phyloP scores from a whole-genome alignment of 2,329 filamentous ascomycete species.

The Sarocladium brachiariae region DNA sequence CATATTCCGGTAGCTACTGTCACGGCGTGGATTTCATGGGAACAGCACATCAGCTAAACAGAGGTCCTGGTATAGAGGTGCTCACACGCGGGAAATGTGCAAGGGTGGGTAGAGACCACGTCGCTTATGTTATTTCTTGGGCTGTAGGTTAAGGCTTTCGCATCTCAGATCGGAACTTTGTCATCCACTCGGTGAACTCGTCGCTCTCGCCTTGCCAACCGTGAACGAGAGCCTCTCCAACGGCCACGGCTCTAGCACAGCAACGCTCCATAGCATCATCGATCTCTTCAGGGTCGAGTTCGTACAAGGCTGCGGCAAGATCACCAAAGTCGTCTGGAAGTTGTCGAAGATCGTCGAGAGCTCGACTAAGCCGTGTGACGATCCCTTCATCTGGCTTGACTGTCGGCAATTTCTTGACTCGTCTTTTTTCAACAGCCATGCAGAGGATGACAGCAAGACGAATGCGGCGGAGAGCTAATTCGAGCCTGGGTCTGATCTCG shows the following conservation, averaged over 20 bases:
- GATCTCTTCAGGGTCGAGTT: slow-evolving; percentile 52
- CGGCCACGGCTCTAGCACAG: slow-evolving; percentile 51
- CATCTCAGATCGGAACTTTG: slow-evolving; percentile 46
- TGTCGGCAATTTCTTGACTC: slow-evolving; percentile 52
- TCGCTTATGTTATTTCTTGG: background rate
- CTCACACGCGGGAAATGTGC: background rate
- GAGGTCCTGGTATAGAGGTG: background rate
- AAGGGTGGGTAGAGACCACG: background rate
- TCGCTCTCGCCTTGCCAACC: slow-evolving; percentile 62
- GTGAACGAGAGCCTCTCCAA: slow-evolving; percentile 46
- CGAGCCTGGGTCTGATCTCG: slow-evolving; percentile 57
- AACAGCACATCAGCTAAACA: no score
- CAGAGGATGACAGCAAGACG: slow-evolving; percentile 64
- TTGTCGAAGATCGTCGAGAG: slow-evolving; percentile 47
- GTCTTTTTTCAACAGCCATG: slow-evolving; percentile 61
- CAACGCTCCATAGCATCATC: slow-evolving; percentile 52
- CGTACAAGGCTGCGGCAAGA: slow-evolving; percentile 66
- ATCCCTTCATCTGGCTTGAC: slow-evolving; percentile 28
- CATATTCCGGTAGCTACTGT: no score
- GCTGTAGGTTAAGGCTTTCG: slow-evolving; percentile 28
- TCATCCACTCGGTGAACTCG: slow-evolving; percentile 73
- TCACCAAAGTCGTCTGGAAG: slow-evolving; percentile 66
- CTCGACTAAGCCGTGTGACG: slow-evolving; percentile 42
- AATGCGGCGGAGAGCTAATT: slow-evolving; percentile 55
- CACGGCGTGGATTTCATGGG: no score